Evolutionary conservation across 2,329 filamentous ascomycete species (phyloP), one percentile per base, ranked within the genome.

Genomic region (Cladophialophora psammophila): DNA sequence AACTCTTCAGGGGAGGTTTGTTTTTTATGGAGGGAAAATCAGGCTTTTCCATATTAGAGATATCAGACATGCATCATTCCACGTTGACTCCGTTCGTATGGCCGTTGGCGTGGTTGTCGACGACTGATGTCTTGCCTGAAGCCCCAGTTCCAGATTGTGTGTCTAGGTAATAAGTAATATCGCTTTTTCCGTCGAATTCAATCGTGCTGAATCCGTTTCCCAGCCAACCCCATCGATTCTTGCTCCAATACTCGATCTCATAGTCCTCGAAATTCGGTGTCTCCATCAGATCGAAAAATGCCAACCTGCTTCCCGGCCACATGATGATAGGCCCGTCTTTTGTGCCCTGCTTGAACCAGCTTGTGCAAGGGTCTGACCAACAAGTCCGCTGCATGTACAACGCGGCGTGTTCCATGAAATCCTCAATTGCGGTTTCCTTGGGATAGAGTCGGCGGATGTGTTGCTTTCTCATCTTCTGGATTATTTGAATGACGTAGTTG

Each of bases 331-430:
- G 75, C n/a, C 82, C 81, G 48, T 83, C 78, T 2, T 76, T 73
- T 1, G 71, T 76, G 31, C 78, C 77, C 32, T 79, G 77, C 71
- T 83, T 82, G 73, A 87, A 87, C 85, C 84, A 87, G 15, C 31
- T 40, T 10, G 52, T 36, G 32, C 63, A 65, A 18, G 32, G 36
- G 20, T 57, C 63, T 58, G 81, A 83, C 65, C 80, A 80, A 74
- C 85, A 87, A 38, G 81, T 77, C 1, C 50, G 50, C 8, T 9
- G n/a, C 8, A 53, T 9, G 15, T 26, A 53, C 2, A n/a, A 2
- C 4, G 12, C 20, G 18, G 20, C 8, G 31, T 53, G 50, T 7
- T 20, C n/a, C 50, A 53, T 26, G 31, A 53, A 53, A 7, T 53
- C n/a, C 2, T 53, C 50, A 6, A 26, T 53, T n/a, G n/a, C 18